Conservation (phyloP, 2,329 filamentous ascomycete species). For the Lasiodiplodia hormozganensis region DNA sequence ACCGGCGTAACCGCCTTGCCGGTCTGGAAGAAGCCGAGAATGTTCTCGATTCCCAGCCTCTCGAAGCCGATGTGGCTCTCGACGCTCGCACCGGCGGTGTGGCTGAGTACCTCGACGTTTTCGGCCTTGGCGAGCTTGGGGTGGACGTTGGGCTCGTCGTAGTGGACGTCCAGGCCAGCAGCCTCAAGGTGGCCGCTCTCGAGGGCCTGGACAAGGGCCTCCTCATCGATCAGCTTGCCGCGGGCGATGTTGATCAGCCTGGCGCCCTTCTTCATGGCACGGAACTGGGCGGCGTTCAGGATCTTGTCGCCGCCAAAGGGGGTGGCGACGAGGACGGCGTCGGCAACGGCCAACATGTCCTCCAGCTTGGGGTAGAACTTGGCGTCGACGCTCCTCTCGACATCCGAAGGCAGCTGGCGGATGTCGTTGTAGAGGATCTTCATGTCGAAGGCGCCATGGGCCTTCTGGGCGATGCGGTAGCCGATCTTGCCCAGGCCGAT, state of each 20-base stretch:
- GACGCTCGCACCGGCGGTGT: constrained; percentile 71
- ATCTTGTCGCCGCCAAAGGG: constrained; percentile 38
- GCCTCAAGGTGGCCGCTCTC: constrained; percentile 56
- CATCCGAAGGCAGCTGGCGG: constrained; percentile 31
- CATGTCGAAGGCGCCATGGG: constrained; percentile 42
- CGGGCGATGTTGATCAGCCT: constrained; percentile 61
- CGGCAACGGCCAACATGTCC: constrained; percentile 37
- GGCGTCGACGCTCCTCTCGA: constrained; percentile 34
- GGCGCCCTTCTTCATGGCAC: constrained; percentile 56
- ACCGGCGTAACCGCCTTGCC: constrained; percentile 65
- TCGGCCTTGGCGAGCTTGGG: constrained; percentile 52
- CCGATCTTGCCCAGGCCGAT: constrained; percentile 48
- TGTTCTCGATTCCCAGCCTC: constrained; percentile 70
- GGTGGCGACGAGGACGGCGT: constrained; percentile 44
- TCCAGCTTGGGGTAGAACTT: constrained; percentile 40
- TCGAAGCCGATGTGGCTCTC: constrained; percentile 73
- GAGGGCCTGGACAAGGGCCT: constrained; percentile 55
- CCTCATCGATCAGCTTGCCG: constrained; percentile 59
- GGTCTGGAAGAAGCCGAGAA: constrained; percentile 64
- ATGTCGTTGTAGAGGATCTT: constrained; percentile 42
- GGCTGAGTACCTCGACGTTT: constrained; percentile 67
- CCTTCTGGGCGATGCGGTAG: constrained; percentile 39
- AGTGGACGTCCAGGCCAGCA: constrained; percentile 60
- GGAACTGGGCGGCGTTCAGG: constrained; percentile 50
- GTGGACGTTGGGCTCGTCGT: constrained; percentile 60